Base-by-base conservation (phyloP, 1,284 basidiomycete species). In the Naganishia sp. region DNA sequence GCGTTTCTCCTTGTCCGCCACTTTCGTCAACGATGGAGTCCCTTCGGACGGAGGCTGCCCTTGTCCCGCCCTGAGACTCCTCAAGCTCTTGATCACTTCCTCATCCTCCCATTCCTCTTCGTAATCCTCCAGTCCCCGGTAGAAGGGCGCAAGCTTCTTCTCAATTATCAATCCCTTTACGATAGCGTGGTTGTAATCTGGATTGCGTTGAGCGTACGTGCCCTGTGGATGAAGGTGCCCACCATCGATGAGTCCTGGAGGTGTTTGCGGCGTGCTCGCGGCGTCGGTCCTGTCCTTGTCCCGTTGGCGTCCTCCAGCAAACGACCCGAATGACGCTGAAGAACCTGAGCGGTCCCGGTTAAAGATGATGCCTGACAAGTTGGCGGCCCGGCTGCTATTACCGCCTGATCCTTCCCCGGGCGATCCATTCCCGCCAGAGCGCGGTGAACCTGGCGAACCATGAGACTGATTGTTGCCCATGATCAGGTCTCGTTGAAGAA, bases 71-170 rank as follows among this genome's bases (percentile, higher is more conserved):
- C 77, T 54, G 7, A 73, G 56, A 64, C 77, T 77, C 18, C 68
- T 68, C 23, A 81, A 69, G 9, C 69, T 68, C 25, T 68, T 64
- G 11, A 90, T 84, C 69, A 95, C 88, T 76, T 88, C 88, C 57
- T 90, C 88, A 74, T 90, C 87, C 70, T 89, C 87, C 89, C 91
- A 94, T 64, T 85, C 84, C 15, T 90, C 88, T 36, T 90, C 88
- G 75, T 90, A 97, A 71, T 98, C 95, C 74, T 98, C 94, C 36
- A 96, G 83, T 4, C 94, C 94, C 52, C 92, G 86, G 80, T 97
- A 99, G 81, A 98, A 98, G 0, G 96, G 96, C 0, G 94, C 92
- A 31, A 99, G 85, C 74, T 86, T 88, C 75, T 92, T 88, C 70
- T 90, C 88, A 73, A 89, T 82, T 78, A 99, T 94, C 75, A 92